Conservation (phyloP, 805 yeast genomes). For the Cyberlindnera sargentensis region DNA sequence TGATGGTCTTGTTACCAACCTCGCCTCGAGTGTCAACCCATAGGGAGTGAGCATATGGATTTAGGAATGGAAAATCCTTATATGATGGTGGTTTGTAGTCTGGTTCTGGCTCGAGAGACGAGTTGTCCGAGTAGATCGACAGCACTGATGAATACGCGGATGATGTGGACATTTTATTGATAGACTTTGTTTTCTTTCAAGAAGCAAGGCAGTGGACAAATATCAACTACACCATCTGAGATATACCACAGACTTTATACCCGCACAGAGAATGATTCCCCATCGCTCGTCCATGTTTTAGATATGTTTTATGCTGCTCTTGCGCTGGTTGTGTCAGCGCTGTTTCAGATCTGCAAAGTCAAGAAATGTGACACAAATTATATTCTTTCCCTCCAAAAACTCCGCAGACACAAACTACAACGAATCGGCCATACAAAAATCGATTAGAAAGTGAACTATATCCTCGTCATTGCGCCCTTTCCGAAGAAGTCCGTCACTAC, state of each 20-base stretch:
- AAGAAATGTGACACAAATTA: neutral
- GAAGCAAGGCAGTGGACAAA: no score
- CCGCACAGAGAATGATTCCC: no score
- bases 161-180: constrained; percentile 1
- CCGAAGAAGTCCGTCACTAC: constrained; percentile 79
- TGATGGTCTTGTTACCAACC: constrained; percentile 28
- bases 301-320: neutral
- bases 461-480: constrained; percentile 72
- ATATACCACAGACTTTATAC: no score
- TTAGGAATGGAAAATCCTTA: constrained; percentile 9
- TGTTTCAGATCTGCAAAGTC: constrained; percentile 4
- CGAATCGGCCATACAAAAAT: neutral
- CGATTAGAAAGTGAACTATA: neutral
- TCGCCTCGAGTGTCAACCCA: constrained; percentile 34
- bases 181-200: neutral
- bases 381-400: neutral
- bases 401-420: neutral
- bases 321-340: constrained; percentile 3
- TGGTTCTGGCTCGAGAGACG: neutral
- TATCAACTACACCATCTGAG: no score
- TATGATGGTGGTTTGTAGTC: neutral
- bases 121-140: neutral
- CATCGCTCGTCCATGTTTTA: neutral
- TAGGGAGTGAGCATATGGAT: constrained; percentile 37
- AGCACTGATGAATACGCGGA: constrained; percentile 6